A percentile compares a stretch with the other conserved stretches of the same genome.
These are phyloP conservation scores for Lichtheimia corymbifera DNA, from an alignment of 371 early-diverging fungal species.

Conservation along the genomic window DNA sequence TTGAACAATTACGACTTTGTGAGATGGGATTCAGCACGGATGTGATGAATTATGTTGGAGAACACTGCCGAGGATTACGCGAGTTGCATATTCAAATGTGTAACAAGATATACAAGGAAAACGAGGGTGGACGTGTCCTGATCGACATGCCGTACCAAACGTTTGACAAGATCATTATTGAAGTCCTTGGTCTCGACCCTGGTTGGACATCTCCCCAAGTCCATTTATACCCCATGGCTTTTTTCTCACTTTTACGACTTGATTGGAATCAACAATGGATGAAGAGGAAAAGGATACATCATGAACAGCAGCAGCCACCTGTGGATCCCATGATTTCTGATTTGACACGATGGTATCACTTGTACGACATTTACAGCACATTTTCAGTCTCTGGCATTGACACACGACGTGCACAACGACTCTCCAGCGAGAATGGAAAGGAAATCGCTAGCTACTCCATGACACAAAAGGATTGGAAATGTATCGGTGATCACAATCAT, in stretches of 20 bases:
- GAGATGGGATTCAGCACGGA: not conserved
- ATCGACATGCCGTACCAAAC: not conserved
- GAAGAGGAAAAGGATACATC: not conserved
- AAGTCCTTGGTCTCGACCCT: not conserved
- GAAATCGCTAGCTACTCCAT: not conserved
- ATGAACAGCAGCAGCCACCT: too few species aligned
- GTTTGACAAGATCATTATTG: not conserved
- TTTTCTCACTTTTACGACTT: not conserved
- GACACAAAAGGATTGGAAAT: not conserved
- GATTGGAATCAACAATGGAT: not conserved
- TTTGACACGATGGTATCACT: conserved; percentile 2
- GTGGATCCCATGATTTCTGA: not conserved
- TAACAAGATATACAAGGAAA: not conserved
- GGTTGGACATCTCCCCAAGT: conserved; percentile 1
- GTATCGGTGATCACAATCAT: not conserved
- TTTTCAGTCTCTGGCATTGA: not conserved
- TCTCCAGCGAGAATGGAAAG: not conserved
- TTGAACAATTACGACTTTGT: not conserved
- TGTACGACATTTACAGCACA: not conserved
- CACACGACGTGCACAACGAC: not conserved
- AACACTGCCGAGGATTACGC: not conserved
- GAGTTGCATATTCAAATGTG: not conserved
- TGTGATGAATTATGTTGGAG: not conserved
- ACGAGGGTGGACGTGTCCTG: not conserved
- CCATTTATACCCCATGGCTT: not conserved